phyloP scores from a whole-genome alignment of 331 rosid genomes.

The Quercus phellos region DNA sequence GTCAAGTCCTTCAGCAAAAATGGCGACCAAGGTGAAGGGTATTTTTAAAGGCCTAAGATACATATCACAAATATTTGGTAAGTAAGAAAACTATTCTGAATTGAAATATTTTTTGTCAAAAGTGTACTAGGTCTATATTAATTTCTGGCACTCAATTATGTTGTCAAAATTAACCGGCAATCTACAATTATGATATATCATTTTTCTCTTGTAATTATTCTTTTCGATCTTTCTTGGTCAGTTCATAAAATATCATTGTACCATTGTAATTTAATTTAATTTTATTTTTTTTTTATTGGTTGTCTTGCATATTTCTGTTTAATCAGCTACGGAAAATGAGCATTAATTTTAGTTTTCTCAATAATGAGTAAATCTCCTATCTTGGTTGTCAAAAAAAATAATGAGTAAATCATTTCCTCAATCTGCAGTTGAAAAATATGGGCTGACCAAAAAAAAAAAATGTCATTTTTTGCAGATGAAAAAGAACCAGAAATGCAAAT shows the following conservation, averaged over 20 bases:
- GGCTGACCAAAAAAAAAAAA: neutral
- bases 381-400: too few relatives aligned
- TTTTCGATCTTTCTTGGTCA: too few relatives aligned
- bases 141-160: neutral
- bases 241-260: too few relatives aligned
- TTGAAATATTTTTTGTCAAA: neutral
- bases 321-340: neutral
- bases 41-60: slow-evolving; percentile 74
- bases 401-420: neutral
- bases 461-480: slow-evolving; percentile 50
- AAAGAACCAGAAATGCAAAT: slow-evolving; percentile 68
- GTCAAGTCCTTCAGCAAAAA: slow-evolving; percentile 12
- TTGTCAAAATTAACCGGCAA: neutral
- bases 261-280: too few relatives aligned
- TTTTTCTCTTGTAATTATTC: neutral
- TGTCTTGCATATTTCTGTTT: neutral
- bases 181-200: neutral
- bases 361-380: neutral
- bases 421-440: neutral
- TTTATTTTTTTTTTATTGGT: neutral
- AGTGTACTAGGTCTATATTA: neutral
- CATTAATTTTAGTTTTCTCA: neutral
- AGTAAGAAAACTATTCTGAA: neutral
- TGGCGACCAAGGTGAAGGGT: slow-evolving; percentile 72
- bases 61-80: slow-evolving; percentile 84